phyloP scores from a whole-genome alignment of 257 asterid genomes.

The Ocimum tenuiflorum region DNA sequence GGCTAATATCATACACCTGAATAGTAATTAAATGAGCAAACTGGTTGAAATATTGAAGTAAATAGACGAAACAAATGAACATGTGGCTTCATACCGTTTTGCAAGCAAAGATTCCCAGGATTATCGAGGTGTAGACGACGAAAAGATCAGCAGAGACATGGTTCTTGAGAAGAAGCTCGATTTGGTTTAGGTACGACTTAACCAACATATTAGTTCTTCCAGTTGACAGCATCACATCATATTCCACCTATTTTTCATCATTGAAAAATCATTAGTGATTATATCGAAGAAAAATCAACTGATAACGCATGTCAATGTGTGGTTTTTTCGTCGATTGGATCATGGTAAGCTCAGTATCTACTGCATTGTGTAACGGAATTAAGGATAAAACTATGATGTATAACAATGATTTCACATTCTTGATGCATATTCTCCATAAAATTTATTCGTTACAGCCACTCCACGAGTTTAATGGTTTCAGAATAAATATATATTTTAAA shows the following conservation, averaged over 20 bases:
- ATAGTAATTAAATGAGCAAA: conserved; percentile 11
- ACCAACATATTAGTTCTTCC: conserved; percentile 40
- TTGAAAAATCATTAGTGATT: too few relatives aligned
- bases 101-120: conserved; percentile 55
- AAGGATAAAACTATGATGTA: too few relatives aligned
- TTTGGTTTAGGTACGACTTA: conserved; percentile 39
- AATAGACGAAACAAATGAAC: neutral
- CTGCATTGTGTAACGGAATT: too few relatives aligned
- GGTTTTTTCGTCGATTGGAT: neutral
- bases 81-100: conserved; percentile 44
- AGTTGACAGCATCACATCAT: too few relatives aligned
- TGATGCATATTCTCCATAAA: too few relatives aligned
- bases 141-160: conserved; percentile 43
- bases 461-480: too few relatives aligned
- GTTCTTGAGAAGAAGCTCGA: conserved; percentile 39
- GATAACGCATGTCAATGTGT: neutral
- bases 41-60: neutral
- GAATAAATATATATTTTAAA: too few relatives aligned
- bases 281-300: neutral
- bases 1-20: conserved; percentile 70
- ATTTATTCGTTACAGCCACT: too few relatives aligned
- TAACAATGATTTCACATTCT: too few relatives aligned
- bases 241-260: too few relatives aligned
- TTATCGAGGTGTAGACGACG: conserved; percentile 40
- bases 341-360: neutral